Percentiles rank a stretch among this genome's conserved stretches.
Conservation (phyloP, 2,329 filamentous ascomycete species). For the Fusarium sarcochroum region DNA sequence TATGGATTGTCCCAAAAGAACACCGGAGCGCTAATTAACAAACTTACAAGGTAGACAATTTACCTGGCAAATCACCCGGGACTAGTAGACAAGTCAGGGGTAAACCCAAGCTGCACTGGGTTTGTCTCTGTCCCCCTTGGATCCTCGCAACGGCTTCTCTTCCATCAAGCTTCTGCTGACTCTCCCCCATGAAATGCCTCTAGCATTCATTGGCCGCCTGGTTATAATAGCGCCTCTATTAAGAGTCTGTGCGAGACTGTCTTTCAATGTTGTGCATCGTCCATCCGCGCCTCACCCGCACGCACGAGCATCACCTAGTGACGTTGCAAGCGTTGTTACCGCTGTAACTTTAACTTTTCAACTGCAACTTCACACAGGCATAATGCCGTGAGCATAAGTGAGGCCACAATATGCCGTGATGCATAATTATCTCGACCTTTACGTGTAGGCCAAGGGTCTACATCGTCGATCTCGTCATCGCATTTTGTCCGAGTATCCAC, state of each 20-base stretch:
- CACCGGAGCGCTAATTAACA: conserved; percentile 15
- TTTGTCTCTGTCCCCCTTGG: conserved; percentile 4
- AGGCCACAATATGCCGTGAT: neutral
- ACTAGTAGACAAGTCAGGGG: conserved; percentile 41
- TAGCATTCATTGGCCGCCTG: conserved; percentile 7
- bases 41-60: conserved; percentile 30
- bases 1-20: conserved; percentile 17
- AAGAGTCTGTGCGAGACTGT: conserved; percentile 39
- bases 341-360: neutral
- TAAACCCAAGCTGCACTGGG: conserved; percentile 17
- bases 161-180: conserved; percentile 37
- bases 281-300: conserved; percentile 42
- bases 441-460: neutral
- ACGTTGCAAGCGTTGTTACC: conserved; percentile 2
- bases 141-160: conserved; percentile 27
- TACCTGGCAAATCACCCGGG: conserved; percentile 36
- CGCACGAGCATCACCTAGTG: conserved; percentile 32
- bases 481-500: conserved; percentile 23
- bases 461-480: conserved; percentile 32
- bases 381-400: neutral
- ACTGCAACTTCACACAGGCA: neutral
- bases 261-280: conserved; percentile 42
- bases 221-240: conserved; percentile 28
- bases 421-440: neutral
- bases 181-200: conserved; percentile 11